These are phyloP conservation scores for Phytophthora pinifolia DNA, from an alignment of 352 stramenopile species.

Conservation along the genomic window DNA sequence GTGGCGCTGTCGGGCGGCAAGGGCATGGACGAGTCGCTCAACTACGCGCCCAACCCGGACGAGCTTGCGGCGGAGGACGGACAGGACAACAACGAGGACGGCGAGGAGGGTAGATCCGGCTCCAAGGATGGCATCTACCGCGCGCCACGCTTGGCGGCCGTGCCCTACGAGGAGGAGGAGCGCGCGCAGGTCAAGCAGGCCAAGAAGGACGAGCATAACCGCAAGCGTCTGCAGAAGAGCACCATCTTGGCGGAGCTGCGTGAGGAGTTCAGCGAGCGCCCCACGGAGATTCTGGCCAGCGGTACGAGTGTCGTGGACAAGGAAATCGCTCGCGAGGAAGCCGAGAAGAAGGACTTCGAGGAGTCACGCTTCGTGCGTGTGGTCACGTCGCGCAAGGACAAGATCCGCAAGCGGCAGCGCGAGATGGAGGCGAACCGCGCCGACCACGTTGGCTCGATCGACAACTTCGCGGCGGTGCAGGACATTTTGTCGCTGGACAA, in stretches of 20 bases:
- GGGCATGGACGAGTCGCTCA: constrained; percentile 74
- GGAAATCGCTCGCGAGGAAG: constrained; percentile 77
- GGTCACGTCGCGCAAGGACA: constrained; percentile 87
- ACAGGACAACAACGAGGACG: constrained; percentile 51
- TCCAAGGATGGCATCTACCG: constrained; percentile 76
- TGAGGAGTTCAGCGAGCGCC: constrained; percentile 85
- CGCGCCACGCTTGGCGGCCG: constrained; percentile 69
- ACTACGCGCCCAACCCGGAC: constrained; percentile 80
- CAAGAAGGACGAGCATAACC: constrained; percentile 78
- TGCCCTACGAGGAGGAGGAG: constrained; percentile 87
- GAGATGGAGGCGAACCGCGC: constrained; percentile 73
- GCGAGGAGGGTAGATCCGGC: constrained; percentile 21
- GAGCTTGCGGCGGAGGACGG: constrained; percentile 62
- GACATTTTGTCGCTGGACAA: constrained; percentile 78
- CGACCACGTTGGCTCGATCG: constrained; percentile 80
- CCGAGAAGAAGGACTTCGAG: constrained; percentile 85
- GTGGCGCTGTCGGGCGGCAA: constrained; percentile 75
- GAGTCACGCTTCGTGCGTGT: constrained; percentile 86
- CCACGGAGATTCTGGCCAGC: constrained; percentile 64
- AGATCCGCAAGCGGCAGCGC: constrained; percentile 85
- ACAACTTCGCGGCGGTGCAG: constrained; percentile 85
- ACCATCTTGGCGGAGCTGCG: constrained; percentile 82
- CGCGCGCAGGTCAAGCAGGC: constrained; percentile 75
- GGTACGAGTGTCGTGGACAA: constrained; percentile 75
- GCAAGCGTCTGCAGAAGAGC: constrained; percentile 83